Evolutionary conservation across 208 protist species (phyloP), one percentile per base, ranked within the genome.

Genomic region (Trypanosoma theileri): DNA sequence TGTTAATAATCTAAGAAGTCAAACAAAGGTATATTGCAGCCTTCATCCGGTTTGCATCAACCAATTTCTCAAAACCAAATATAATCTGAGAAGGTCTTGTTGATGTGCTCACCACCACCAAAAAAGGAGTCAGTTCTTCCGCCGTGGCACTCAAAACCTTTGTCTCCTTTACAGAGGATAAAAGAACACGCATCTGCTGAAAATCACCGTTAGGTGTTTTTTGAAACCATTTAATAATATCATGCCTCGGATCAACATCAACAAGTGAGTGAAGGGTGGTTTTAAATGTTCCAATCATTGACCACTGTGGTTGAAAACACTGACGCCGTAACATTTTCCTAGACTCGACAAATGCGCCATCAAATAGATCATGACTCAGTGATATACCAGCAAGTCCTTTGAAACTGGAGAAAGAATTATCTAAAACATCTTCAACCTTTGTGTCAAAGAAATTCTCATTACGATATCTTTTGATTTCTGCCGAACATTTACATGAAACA

Each of bases 261-360:
- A 95, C 89, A 14, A 95, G 71, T 26, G 79, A 77, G 46, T 70
- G 67, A 44, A 92, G 71, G 17, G 65, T 70, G 17, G 81, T 87
- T 71, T 92, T 95, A 67, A 91, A 95, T 26, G 89, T 92, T 4
- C 89, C 89, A 16, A 95, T 80, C 24, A 95, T 79, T 64, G 79
- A 86, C 87, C 89, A 95, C 22, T 83, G 62, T 14, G 89, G 89
- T 3, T 64, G 82, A 35, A 79, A 75, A 72, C 86, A 88, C 51
- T 51, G 50, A 53, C 79, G 79, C 12, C 81, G 79, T 28, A 48
- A 55, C 19, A 40, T 53, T 4, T 46, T 46, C 4, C 59, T 31
- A n/a, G 28, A 16, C 16, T 21, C 42, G 19, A 31, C 0, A 12
- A 21, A 16, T 42, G 31, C 26, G 2, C 64, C 63, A 13, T 52